Base-by-base conservation (phyloP, 495 filamentous ascomycete genomes). In the Daldinia decipiens region DNA sequence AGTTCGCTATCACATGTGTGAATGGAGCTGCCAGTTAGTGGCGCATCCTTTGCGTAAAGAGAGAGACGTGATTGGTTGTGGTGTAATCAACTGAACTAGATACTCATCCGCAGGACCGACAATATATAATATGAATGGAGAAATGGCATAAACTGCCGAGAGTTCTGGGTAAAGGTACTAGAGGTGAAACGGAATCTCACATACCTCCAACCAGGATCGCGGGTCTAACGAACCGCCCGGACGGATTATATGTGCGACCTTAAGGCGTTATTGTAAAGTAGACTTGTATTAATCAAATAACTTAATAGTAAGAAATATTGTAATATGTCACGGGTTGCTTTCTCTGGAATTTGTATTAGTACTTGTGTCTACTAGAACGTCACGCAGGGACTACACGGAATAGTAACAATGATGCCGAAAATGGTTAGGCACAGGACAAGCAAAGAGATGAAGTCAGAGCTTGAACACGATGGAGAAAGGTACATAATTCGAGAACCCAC, bases 51-150 rank as follows among this genome's bases (percentile, higher is more conserved):
- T 60, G 59, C 32, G 62, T 64, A 69, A 71, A 50, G 54, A 66
- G 65, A 65, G 68, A 27, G 61, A 69, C 62, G 29, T 79, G 81
- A 82, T 81, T 82, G 81, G 80, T 65, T 65, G 67, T 64, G 72
- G 65, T 45, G 59, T 17, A 60, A 45, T 52, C 56, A 68, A 72
- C 71, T 73, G 74, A 75, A 67, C 74, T 77, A 73, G 71, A 76
- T 61, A 65, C 64, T 74, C 74, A 77, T 83, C 82, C 82, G 82
- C 74, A 82, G 75, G 78, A 70, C 82, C 82, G 82, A 82, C 52
- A 52, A 65, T 54, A 69, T 70, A 68, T 58, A 78, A 77, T 76
- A 69, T 78, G 70, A 69, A 74, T 65, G 67, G 65, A 70, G 63
- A 59, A 65, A 67, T 70, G 39, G 74, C 65, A 59, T 62, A 74